A percentile compares a stretch with the other conserved stretches of the same genome.
Conservation (phyloP, 2,329 filamentous ascomycete species). For the Fusarium musae region DNA sequence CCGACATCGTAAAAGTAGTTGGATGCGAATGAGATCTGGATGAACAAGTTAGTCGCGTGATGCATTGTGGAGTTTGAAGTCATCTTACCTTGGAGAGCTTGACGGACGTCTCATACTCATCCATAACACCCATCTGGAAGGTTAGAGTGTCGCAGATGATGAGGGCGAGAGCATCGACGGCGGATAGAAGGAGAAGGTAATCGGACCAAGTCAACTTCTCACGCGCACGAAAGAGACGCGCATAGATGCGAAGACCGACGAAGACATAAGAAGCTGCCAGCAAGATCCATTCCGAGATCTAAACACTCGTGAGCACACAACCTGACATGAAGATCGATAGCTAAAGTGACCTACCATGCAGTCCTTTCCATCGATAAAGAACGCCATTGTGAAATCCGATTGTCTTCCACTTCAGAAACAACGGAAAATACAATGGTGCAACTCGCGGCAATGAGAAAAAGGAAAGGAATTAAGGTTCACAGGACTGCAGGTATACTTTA, state of each 20-base stretch:
- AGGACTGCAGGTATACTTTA: slow-evolving; percentile 6
- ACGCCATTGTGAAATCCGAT: slow-evolving; percentile 24
- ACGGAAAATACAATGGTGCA: neutral
- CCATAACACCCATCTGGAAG: slow-evolving; percentile 47
- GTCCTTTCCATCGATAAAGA: slow-evolving; percentile 38
- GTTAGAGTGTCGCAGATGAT: slow-evolving; percentile 52
- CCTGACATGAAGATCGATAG: accelerated
- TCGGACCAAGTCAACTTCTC: slow-evolving; percentile 47
- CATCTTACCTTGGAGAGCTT: slow-evolving; percentile 45
- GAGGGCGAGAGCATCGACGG: slow-evolving; percentile 46
- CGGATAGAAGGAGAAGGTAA: slow-evolving; percentile 44
- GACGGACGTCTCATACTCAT: slow-evolving; percentile 46
- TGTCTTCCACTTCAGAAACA: neutral
- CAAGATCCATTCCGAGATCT: slow-evolving; percentile 51
- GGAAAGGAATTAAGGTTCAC: neutral
- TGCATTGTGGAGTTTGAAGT: accelerated
- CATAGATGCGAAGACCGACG: slow-evolving; percentile 47
- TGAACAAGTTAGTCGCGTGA: neutral
- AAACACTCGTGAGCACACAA: neutral
- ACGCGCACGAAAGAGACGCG: slow-evolving; percentile 47
- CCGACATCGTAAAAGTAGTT: slow-evolving; percentile 53
- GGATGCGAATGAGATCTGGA: slow-evolving; percentile 49
- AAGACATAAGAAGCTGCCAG: slow-evolving; percentile 43
- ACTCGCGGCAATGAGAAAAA: neutral
- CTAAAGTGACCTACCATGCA: slow-evolving; percentile 24